phyloP scores from a whole-genome alignment of 805 yeast genomes.

The Metschnikowia picachoensis region DNA sequence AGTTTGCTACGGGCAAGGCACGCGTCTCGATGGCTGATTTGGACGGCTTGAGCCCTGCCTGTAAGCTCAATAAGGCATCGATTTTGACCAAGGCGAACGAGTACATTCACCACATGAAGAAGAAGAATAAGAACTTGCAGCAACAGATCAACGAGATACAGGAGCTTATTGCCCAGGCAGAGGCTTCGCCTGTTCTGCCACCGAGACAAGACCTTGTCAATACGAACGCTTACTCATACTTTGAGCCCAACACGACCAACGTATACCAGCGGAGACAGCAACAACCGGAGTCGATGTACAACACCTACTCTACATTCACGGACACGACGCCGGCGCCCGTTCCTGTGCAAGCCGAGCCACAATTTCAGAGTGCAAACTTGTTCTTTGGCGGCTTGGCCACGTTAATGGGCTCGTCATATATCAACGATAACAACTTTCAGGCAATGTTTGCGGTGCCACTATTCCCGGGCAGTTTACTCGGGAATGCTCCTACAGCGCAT shows the following conservation, averaged over 20 bases:
- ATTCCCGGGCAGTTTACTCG: slow-evolving; percentile 6
- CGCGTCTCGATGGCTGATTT: slow-evolving; percentile 37
- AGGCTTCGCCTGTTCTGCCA: not conserved
- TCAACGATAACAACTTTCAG: slow-evolving; percentile 47
- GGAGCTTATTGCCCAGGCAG: slow-evolving; percentile 26
- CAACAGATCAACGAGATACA: slow-evolving; percentile 44
- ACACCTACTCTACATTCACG: not conserved
- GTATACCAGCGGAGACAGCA: slow-evolving; percentile 3
- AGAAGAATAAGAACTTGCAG: slow-evolving; percentile 48
- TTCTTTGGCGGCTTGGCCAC: slow-evolving; percentile 63
- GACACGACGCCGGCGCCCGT: not conserved
- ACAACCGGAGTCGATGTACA: not conserved
- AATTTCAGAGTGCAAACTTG: slow-evolving; percentile 28
- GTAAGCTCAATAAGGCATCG: slow-evolving; percentile 73
- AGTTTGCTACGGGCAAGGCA: slow-evolving; percentile 49
- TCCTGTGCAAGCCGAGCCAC: not conserved
- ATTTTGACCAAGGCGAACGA: slow-evolving; percentile 74
- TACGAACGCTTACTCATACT: not conserved
- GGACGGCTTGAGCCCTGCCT: slow-evolving; percentile 75
- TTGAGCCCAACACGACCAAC: not conserved
- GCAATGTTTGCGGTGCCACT: slow-evolving; percentile 48
- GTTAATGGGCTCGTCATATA: slow-evolving; percentile 57
- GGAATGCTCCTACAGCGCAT: not conserved
- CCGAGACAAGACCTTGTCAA: not conserved
- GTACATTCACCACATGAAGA: slow-evolving; percentile 69